Conservation (phyloP, 2,329 filamentous ascomycete genomes). For the Trichoderma simmonsii region DNA sequence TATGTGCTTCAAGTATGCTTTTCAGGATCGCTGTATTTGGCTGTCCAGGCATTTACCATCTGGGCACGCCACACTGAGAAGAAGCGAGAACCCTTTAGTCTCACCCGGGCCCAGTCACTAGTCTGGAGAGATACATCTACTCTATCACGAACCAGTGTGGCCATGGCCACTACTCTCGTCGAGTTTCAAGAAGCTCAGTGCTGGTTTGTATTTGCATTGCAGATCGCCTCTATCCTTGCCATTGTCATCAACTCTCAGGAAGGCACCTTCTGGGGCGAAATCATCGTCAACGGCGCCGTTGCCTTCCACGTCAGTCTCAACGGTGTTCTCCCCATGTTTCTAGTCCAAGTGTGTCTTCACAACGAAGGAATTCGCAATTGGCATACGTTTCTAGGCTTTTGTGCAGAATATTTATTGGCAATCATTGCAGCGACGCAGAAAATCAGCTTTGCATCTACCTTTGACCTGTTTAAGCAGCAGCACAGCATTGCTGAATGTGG, state of each 20-base stretch:
- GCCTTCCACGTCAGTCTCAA: constrained; percentile 39
- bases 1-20: constrained; percentile 39
- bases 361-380: constrained; percentile 40
- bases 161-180: constrained; percentile 40
- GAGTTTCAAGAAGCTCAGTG: constrained; percentile 40
- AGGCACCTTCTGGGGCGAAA: constrained; percentile 40
- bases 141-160: constrained; percentile 37
- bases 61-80: constrained; percentile 35
- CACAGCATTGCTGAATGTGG: constrained; percentile 33
- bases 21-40: constrained; percentile 33
- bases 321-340: constrained; percentile 38
- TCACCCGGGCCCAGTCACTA: constrained; percentile 37
- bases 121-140: constrained; percentile 38
- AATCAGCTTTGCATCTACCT: constrained; percentile 34
- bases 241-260: constrained; percentile 41
- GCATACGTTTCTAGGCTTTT: constrained; percentile 41
- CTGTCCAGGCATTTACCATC: constrained; percentile 36
- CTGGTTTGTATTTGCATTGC: constrained; percentile 40
- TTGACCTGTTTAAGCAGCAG: constrained; percentile 35
- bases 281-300: constrained; percentile 37
- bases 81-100: constrained; percentile 23
- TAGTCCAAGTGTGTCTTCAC: constrained; percentile 38
- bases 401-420: constrained; percentile 37
- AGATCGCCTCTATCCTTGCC: constrained; percentile 40
- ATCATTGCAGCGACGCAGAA: constrained; percentile 38